These are phyloP conservation scores for Flaveria ramosissima DNA, from an alignment of 129 eudicot species.

Conservation along the genomic window DNA sequence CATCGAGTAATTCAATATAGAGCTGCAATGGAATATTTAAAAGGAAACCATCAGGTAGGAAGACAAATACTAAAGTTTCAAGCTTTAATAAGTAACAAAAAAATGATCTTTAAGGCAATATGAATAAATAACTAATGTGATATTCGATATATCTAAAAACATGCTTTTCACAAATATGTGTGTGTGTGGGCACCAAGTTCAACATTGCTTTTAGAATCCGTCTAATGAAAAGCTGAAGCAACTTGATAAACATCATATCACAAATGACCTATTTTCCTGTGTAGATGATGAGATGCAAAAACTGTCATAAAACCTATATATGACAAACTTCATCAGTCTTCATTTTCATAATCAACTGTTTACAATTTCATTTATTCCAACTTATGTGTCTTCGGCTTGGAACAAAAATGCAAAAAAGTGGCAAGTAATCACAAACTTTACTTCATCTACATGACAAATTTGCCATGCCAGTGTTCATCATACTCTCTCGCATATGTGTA, in stretches of 20 bases:
- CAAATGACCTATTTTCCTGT: neutral
- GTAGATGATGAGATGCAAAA: neutral
- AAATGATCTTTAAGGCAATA: neutral
- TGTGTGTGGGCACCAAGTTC: neutral
- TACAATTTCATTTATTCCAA: neutral
- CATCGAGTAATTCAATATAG: slow-evolving; percentile 28
- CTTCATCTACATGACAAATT: neutral
- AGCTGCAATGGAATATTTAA: neutral
- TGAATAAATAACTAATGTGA: neutral
- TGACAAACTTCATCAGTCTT: neutral
- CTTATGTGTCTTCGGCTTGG: neutral
- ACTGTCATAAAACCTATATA: neutral
- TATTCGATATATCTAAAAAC: neutral
- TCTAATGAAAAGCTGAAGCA: neutral
- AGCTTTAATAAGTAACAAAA: neutral
- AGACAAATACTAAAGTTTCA: neutral
- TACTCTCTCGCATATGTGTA: neutral
- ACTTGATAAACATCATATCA: neutral
- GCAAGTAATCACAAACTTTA: neutral
- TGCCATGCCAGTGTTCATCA: neutral
- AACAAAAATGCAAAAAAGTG: neutral
- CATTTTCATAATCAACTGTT: neutral
- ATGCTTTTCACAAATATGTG: no score
- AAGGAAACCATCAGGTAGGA: neutral
- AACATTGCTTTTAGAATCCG: neutral